Percentiles rank a stretch among this genome's conserved stretches.
phyloP scores from a whole-genome alignment of 108 stramenopile genomes.

The Chaetoceros tenuissimus region DNA sequence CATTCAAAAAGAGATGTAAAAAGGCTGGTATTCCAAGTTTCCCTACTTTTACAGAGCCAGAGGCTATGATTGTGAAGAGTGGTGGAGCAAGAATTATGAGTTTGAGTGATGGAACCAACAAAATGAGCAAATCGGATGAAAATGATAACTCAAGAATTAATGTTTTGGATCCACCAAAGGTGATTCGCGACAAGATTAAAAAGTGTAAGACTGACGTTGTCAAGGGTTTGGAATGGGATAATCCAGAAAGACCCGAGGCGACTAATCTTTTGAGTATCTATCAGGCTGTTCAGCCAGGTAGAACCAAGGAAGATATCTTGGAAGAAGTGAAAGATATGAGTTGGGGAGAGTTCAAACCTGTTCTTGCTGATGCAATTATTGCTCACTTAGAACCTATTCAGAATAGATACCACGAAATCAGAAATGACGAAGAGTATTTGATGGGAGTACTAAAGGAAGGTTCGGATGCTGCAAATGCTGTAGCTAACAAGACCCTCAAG shows the following conservation, averaged over 20 bases:
- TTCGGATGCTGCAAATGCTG: constrained; percentile 86
- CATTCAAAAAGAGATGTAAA: constrained; percentile 81
- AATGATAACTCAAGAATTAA: constrained; percentile 91
- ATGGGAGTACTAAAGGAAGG: constrained; percentile 84
- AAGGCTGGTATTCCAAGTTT: constrained; percentile 67
- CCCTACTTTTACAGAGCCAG: constrained; percentile 86
- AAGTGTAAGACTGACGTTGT: constrained; percentile 92
- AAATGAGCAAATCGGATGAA: constrained; percentile 97
- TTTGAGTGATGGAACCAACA: constrained; percentile 89
- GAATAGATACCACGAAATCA: constrained; percentile 76
- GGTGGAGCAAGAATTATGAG: constrained; percentile 96
- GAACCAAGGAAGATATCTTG: constrained; percentile 66
- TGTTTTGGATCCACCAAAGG: constrained; percentile 88
- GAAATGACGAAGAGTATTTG: constrained; percentile 80
- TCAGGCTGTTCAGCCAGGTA: constrained; percentile 74
- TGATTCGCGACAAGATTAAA: constrained; percentile 91
- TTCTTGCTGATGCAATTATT: constrained; percentile 90
- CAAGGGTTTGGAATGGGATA: constrained; percentile 90
- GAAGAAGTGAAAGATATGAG: constrained; percentile 80
- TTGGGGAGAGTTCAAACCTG: constrained; percentile 96
- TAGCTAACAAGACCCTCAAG: constrained; percentile 75
- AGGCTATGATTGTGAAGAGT: constrained; percentile 92
- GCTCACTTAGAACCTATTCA: constrained; percentile 93
- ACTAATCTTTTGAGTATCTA: constrained; percentile 96
- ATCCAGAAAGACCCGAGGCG: constrained; percentile 94